Evolutionary conservation across 2,329 filamentous ascomycete genomes (phyloP), one percentile per base, ranked within the genome.

Genomic region (Penicillium expansum): DNA sequence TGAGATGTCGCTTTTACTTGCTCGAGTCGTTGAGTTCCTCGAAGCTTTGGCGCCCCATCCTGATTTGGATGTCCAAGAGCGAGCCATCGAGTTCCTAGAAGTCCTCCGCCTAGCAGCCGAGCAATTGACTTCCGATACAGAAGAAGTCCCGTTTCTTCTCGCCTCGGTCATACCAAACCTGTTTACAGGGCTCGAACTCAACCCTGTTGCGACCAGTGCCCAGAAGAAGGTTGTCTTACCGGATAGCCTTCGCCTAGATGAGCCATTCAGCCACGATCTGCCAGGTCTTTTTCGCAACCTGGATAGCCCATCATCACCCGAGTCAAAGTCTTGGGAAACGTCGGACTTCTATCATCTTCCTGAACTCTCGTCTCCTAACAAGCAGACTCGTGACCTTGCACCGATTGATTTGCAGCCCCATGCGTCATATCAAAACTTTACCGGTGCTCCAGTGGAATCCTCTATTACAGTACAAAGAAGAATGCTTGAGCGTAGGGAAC

Each of bases 41-140:
- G 92, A 97, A 67, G 84, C 87, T 0, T 75, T 97, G 16, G 86
- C 87, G 0, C 81, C 87, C 39, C 91, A 97, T 71, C 92, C 93
- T 0, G 91, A 87, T 66, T 81, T 99, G 1, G 94, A 99, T 71
- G 92, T 99, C 4, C 94, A 99, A 75, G 94, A 97, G 73, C 86
- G 94, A 55, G 89, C 92, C 3, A 92, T 97, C 1, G 92, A 97
- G 70, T 95, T 96, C 66, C 83, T 92, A 0, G 94, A 99, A 71
- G 81, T 97, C 13, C 84, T 97, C 67, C 91, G 91, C 57, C 80
- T 99, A 43, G 91, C 91, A 2, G 86, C 87, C 1, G 94, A 99
- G 76, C 92, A 93, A 39, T 62, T 80, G 35, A 71, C 67, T 5
- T 67, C 72, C 4, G 64, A 68, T 38, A 59, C 64, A 3, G 62